These are phyloP conservation scores for Boletus chippewaensis DNA, from an alignment of 1,284 basidiomycete species.

Conservation along the genomic window DNA sequence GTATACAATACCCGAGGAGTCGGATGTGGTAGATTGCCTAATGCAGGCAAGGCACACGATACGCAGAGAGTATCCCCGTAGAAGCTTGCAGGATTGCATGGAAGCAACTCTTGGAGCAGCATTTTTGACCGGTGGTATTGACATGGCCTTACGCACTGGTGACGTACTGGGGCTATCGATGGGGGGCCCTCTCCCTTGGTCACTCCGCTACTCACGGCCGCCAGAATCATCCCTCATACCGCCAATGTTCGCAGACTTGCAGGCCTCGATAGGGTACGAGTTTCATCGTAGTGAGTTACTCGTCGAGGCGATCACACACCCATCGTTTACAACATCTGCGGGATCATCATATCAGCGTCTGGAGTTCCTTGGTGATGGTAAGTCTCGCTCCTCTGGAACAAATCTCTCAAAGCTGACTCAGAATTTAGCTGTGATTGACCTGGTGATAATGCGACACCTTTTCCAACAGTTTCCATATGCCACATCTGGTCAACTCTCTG, in stretches of 20 bases:
- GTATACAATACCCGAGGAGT: constrained; percentile 40
- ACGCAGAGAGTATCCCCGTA: constrained; percentile 45
- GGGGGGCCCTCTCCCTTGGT: constrained; percentile 62
- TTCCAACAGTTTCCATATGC: constrained; percentile 62
- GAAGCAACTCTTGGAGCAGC: constrained; percentile 75
- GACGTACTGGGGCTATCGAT: constrained; percentile 60
- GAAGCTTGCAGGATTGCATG: constrained; percentile 79
- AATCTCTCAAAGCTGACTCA: constrained; percentile 11
- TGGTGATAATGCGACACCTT: constrained; percentile 68
- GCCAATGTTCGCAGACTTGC: constrained; percentile 48
- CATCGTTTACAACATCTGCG: constrained; percentile 55
- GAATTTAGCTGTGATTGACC: constrained; percentile 61
- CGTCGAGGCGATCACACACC: constrained; percentile 74
- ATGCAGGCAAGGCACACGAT: constrained; percentile 28
- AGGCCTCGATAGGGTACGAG: constrained; percentile 61
- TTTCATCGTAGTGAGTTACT: constrained; percentile 61
- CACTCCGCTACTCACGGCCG: constrained; percentile 41
- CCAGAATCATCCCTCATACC: constrained; percentile 35
- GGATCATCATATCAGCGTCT: constrained; percentile 72
- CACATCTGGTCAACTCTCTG: constrained; percentile 68
- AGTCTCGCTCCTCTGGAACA: constrained; percentile 20
- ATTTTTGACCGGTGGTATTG: constrained; percentile 63
- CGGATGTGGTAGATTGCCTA: constrained; percentile 27
- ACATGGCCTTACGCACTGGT: constrained; percentile 60
- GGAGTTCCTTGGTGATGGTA: constrained; percentile 83